Percentiles rank a stretch among this genome's conserved stretches.
These are phyloP conservation scores for Oryza rufipogon DNA, from an alignment of 176 grass and related monocot genomes.

Conservation along the genomic window DNA sequence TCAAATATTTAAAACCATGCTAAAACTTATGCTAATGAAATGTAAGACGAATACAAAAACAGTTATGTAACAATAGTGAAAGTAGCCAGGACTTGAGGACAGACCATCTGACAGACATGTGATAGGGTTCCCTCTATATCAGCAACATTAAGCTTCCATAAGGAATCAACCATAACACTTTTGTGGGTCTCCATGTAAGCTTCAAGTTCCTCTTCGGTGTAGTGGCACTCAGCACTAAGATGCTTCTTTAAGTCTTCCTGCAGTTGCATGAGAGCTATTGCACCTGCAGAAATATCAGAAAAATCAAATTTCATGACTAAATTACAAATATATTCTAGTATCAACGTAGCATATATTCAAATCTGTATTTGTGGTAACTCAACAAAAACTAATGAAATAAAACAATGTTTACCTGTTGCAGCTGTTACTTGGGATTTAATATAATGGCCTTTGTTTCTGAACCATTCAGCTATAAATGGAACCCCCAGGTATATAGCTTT, in stretches of 20 bases:
- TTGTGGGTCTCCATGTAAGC: constrained; percentile 75
- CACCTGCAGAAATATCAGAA: constrained; percentile 60
- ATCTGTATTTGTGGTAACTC: background rate
- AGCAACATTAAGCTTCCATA: constrained; percentile 99
- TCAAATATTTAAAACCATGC: constrained; percentile 30
- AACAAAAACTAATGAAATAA: constrained; percentile 9
- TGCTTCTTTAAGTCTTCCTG: constrained; percentile 89
- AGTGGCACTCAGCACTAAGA: constrained; percentile 67
- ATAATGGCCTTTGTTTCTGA: constrained; percentile 94
- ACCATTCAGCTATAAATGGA: constrained; percentile 96
- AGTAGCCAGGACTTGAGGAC: constrained; percentile 30
- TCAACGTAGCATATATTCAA: constrained; percentile 8
- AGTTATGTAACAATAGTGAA: background rate
- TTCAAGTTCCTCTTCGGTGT: constrained; percentile 82
- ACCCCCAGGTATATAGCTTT: constrained; percentile 84
- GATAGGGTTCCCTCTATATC: constrained; percentile 91
- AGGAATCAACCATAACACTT: constrained; percentile 84
- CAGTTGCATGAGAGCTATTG: constrained; percentile 90
- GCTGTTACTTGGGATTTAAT: constrained; percentile 95
- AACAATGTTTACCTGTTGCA: constrained; percentile 61
- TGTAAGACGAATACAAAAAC: constrained; percentile 20
- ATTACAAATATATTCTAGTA: constrained; percentile 17
- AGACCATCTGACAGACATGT: constrained; percentile 88
- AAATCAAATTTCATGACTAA: background rate
- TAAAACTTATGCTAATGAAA: constrained; percentile 20